These are phyloP conservation scores for Ophioceras dolichostomum DNA, from an alignment of 2,329 filamentous ascomycete species.

Conservation along the genomic window DNA sequence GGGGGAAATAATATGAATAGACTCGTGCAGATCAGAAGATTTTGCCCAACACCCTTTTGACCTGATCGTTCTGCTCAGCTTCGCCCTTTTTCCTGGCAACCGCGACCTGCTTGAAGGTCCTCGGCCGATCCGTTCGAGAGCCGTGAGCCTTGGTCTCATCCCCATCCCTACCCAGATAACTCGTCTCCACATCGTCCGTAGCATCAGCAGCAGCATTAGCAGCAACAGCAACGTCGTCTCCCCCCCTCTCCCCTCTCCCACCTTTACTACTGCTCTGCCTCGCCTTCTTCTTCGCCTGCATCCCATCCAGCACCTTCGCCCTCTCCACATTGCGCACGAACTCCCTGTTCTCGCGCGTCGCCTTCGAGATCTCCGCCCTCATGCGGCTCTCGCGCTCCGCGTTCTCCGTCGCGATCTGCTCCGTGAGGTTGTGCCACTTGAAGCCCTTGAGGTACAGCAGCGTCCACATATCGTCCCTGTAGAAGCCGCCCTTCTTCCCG, in stretches of 20 bases:
- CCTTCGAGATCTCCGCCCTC: constrained; percentile 64
- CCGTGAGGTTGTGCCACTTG: constrained; percentile 65
- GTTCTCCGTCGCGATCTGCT: constrained; percentile 72
- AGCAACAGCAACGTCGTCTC: constrained; percentile 7
- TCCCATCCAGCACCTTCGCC: constrained; percentile 67
- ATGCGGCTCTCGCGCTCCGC: constrained; percentile 66
- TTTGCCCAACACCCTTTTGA: constrained; percentile 50
- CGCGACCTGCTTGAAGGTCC: constrained; percentile 56
- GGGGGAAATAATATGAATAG: neutral
- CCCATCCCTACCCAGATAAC: neutral
- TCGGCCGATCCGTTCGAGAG: constrained; percentile 8
- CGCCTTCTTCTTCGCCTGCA: constrained; percentile 47
- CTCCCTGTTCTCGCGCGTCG: constrained; percentile 67
- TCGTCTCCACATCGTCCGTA: constrained; percentile 10
- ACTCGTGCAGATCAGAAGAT: constrained; percentile 36
- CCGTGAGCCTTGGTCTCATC: neutral
- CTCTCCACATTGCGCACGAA: constrained; percentile 71
- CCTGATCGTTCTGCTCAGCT: constrained; percentile 38
- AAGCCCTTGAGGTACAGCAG: constrained; percentile 71
- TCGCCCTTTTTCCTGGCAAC: constrained; percentile 36
- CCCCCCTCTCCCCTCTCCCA: constrained; percentile 17
- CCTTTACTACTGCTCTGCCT: constrained; percentile 22
- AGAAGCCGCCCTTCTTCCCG: constrained; percentile 73
- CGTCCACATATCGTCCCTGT: constrained; percentile 81
- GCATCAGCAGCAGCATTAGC: constrained; percentile 3